Percentiles rank a stretch among this genome's conserved stretches.
phyloP scores from a whole-genome alignment of 2,329 filamentous ascomycete genomes.

The Colletotrichum siamense region DNA sequence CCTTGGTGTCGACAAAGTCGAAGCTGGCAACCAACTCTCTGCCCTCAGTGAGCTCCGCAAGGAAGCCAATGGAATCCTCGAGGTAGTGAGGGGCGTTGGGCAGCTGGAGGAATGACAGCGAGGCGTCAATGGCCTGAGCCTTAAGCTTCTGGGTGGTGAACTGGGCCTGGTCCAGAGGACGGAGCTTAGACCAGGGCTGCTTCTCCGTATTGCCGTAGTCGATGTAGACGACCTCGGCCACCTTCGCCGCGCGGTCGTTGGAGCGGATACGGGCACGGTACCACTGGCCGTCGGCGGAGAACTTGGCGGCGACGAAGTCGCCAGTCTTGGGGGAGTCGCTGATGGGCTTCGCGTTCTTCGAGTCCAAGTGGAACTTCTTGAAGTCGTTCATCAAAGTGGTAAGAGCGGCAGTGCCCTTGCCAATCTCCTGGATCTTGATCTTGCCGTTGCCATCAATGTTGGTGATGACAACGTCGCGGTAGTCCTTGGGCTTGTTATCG shows the following conservation, averaged over 20 bases:
- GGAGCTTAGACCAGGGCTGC: constrained; percentile 82
- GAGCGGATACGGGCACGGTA: constrained; percentile 90
- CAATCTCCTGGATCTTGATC: constrained; percentile 91
- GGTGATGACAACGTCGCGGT: constrained; percentile 92
- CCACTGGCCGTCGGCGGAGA: constrained; percentile 89
- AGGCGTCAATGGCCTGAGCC: constrained; percentile 85
- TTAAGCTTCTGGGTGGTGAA: constrained; percentile 85
- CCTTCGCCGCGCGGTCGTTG: constrained; percentile 89
- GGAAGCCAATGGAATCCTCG: constrained; percentile 76
- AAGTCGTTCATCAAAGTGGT: constrained; percentile 91
- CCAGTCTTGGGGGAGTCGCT: constrained; percentile 84
- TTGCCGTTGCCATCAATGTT: constrained; percentile 83
- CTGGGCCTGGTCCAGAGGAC: constrained; percentile 78
- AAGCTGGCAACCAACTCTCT: constrained; percentile 88
- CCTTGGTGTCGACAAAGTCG: constrained; percentile 79
- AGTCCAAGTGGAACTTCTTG: constrained; percentile 86
- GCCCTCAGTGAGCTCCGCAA: constrained; percentile 76
- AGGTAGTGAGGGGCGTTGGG: constrained; percentile 85
- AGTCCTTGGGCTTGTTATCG: constrained; percentile 76
- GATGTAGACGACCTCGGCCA: constrained; percentile 90
- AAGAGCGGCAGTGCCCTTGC: constrained; percentile 82
- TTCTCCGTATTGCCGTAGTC: constrained; percentile 97
- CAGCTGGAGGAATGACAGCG: constrained; percentile 88
- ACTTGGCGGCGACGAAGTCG: constrained; percentile 89
- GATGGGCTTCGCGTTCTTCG: constrained; percentile 78